Conservation (phyloP, 768 basidiomycete species). For the Asterophora lycoperdoides region DNA sequence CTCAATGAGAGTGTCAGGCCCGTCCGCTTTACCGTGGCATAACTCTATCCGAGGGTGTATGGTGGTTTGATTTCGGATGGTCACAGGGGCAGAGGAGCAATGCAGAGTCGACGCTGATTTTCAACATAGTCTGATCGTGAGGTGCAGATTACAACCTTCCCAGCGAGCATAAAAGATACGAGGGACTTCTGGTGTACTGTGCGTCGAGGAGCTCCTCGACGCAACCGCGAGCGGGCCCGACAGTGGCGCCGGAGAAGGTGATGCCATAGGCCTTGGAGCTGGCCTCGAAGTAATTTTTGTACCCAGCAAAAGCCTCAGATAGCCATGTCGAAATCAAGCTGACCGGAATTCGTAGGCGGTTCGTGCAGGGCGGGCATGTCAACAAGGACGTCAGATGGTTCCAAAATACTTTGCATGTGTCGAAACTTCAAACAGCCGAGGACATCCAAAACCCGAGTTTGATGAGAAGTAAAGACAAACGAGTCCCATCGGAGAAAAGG, state of each 20-base stretch:
- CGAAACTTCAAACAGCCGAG: neutral
- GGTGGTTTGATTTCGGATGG: neutral
- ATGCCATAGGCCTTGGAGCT: neutral
- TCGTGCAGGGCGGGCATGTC: no score
- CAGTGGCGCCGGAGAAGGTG: neutral
- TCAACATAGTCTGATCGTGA: no score
- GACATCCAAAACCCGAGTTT: neutral
- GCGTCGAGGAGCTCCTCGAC: neutral
- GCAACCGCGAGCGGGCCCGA: neutral
- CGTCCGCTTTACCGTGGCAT: neutral
- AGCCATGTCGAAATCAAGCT: neutral
- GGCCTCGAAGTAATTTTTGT: no score
- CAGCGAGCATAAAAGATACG: neutral
- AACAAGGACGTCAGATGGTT: no score
- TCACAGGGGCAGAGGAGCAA: neutral
- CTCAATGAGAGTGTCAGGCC: neutral
- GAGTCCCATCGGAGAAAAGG: neutral
- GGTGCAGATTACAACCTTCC: neutral
- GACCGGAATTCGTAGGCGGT: no score
- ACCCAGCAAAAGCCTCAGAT: no score
- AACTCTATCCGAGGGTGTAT: neutral
- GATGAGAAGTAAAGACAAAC: neutral
- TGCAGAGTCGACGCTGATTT: neutral
- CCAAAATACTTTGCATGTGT: no score
- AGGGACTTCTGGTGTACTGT: neutral